Conservation (phyloP, 768 basidiomycete species). For the Amanita rimosa region DNA sequence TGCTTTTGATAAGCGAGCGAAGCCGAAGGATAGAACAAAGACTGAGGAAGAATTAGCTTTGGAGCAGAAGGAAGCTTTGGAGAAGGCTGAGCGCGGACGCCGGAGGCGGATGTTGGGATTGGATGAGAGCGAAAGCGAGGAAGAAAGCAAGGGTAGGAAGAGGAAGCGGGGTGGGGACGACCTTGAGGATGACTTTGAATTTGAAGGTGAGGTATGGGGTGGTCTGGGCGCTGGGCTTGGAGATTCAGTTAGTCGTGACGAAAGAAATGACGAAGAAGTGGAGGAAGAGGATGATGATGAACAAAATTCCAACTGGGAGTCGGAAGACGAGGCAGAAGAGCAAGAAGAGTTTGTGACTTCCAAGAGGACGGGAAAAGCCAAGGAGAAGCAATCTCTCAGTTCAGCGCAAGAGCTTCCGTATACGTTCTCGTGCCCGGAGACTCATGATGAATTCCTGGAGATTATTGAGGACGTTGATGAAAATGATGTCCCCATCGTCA, state of each 20-base stretch:
- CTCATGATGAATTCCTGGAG: constrained; percentile 83
- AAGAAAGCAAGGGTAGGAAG: constrained; percentile 36
- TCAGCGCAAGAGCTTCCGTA: constrained; percentile 65
- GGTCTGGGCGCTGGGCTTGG: constrained; percentile 31
- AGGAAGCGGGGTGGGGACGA: constrained; percentile 72
- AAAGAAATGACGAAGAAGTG: constrained; percentile 24
- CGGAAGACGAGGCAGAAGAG: constrained; percentile 28
- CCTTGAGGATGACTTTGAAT: constrained; percentile 76
- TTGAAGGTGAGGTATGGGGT: constrained; percentile 29
- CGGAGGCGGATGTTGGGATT: constrained; percentile 80
- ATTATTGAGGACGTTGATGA: constrained; percentile 65
- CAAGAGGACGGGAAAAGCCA: constrained; percentile 19
- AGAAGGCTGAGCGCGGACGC: constrained; percentile 75
- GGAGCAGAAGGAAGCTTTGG: constrained; percentile 78
- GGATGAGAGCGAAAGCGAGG: constrained; percentile 56
- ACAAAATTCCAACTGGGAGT: constrained; percentile 20
- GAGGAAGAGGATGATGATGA: constrained; percentile 32
- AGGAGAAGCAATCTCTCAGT: constrained; percentile 17
- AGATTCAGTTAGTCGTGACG: constrained; percentile 20
- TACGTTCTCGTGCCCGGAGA: constrained; percentile 82
- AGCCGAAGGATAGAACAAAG: constrained; percentile 91
- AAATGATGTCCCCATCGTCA: constrained; percentile 62
- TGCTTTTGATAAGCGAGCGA: constrained; percentile 86
- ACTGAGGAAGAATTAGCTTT: constrained; percentile 90
- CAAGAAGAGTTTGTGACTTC: constrained; percentile 28